Evolutionary conservation across 2,329 filamentous ascomycete species (phyloP).

Genomic region (Talaromyces sp.): DNA sequence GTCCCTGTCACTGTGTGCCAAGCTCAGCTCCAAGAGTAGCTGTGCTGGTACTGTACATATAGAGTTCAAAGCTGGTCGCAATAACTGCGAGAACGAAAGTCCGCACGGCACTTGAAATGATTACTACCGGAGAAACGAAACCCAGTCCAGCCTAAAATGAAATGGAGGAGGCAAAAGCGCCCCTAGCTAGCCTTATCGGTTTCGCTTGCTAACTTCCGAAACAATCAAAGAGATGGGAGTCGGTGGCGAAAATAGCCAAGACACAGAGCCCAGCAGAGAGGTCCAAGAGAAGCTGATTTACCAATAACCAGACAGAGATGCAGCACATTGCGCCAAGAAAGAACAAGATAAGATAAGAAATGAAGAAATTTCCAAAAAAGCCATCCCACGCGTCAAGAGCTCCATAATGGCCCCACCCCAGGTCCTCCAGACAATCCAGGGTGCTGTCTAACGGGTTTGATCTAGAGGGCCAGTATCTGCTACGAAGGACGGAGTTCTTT

Average conservation of each 20-base stretch:
- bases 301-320: constrained; percentile 13
- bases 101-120: neutral
- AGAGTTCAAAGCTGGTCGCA: no score
- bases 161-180: neutral
- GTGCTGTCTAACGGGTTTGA: neutral
- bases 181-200: constrained; percentile 14
- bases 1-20: neutral
- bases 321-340: constrained; percentile 4
- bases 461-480: no score
- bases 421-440: neutral
- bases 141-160: neutral
- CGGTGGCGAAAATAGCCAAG: neutral
- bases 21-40: neutral
- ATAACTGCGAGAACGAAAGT: neutral
- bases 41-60: no score
- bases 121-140: neutral
- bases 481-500: no score
- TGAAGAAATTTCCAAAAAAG: neutral
- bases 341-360: neutral
- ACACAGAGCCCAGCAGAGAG: neutral
- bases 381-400: no score
- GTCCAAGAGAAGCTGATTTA: neutral
- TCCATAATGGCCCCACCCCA: neutral
- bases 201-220: constrained; percentile 8
- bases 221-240: constrained; percentile 3